Percentiles rank a stretch among this genome's conserved stretches.
These are phyloP conservation scores for Paramecium octaurelia DNA, from an alignment of 73 alveolate genomes.

Conservation along the genomic window DNA sequence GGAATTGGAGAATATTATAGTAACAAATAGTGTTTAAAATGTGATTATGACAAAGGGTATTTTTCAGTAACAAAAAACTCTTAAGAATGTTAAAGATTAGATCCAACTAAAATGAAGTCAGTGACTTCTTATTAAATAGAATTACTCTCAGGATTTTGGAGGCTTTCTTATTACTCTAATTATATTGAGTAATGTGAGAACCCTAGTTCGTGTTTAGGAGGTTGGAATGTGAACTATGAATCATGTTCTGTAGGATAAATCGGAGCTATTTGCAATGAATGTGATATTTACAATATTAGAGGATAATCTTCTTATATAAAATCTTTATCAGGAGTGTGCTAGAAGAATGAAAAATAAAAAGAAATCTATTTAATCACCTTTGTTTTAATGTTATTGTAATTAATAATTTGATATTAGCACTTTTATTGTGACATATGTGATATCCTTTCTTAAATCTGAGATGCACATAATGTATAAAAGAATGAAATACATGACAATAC, in stretches of 20 bases:
- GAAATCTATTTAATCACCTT: not conserved
- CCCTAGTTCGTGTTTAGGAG: not conserved
- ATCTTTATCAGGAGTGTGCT: not conserved
- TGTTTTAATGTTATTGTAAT: not conserved
- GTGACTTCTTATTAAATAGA: not conserved
- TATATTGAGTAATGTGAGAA: not conserved
- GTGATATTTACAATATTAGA: not conserved
- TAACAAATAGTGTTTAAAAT: not conserved
- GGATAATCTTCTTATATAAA: not conserved
- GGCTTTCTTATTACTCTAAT: not conserved
- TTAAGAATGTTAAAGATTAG: not conserved
- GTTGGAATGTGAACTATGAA: not conserved
- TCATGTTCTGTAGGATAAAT: not conserved
- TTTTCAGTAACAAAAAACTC: not conserved
- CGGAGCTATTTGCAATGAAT: not conserved
- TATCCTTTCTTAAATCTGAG: not conserved
- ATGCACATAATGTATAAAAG: not conserved
- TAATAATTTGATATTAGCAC: not conserved
- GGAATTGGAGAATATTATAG: not conserved
- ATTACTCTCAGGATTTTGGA: not conserved
- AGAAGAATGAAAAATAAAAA: not conserved
- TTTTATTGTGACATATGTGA: not conserved
- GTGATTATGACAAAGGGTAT: not conserved
- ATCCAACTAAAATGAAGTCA: not conserved
- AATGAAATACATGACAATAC: not conserved